Evolutionary conservation across 2,329 filamentous ascomycete species (phyloP), one percentile per base, ranked within the genome.

Genomic region (Botrytis elliptica): DNA sequence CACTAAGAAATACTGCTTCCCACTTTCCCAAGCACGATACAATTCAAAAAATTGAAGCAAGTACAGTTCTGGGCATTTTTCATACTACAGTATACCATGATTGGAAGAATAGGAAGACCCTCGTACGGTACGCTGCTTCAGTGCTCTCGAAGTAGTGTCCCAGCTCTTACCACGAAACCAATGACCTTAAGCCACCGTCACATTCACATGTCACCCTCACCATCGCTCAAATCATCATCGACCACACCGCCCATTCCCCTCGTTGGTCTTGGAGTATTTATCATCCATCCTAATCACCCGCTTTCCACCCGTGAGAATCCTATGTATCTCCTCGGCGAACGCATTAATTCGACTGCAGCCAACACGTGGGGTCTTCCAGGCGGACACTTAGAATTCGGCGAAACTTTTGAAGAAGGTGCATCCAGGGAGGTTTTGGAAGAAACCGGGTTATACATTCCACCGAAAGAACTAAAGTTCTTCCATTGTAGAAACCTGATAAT

Each of bases 371-470:
- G 90, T 67, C 87, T 94, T 16, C 92, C 93, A 0, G 93, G 93
- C 38, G 93, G 93, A 0, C 92, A 95, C 77, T 86, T 94, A 25
- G 93, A 95, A 75, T 87, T 88, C 73, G 87, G 88, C 75, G 93
- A 95, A 80, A 85, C 85, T 3, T 86, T 89, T 44, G 84, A 89
- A 29, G 81, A 82, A 0, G 94, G 92, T 74, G 91, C 91, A 0
- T 85, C 83, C 65, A 87, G 93, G 6, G 93, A 95, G 81, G 84
- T 88, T 0, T 79, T 88, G 0, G 93, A 95, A 80, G 93, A 95
- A 79, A 93, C 92, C 0, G 91, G 87, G 0, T 84, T 94, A 0
- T 78, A 82, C 0, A 84, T 94, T 1, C 83, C 81, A 2, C 25
- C 29, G 12, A n/a, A 16, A 25, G 84, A 86, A 7, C 68, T 88